Base-by-base conservation (phyloP, 805 yeast species). In the Nakazawaea peltata region DNA sequence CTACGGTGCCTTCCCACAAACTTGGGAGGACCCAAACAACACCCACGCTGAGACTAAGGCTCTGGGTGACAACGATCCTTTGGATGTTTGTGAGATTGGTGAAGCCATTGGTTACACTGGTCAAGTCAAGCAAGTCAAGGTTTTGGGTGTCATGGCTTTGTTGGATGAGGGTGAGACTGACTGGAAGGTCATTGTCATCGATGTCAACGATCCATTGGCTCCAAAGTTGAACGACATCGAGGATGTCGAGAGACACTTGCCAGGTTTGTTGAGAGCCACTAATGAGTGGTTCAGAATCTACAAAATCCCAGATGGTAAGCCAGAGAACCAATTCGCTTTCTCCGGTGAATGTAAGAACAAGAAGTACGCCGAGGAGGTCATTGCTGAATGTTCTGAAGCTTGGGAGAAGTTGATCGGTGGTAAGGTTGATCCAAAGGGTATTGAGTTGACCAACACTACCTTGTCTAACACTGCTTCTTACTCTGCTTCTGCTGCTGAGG, bases 211-310 rank as follows among this genome's bases (percentile, higher is more conserved):
- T 58, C 94, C 95, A 47, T 72, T 88, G 49, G 95, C 97, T 42
- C 55, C 81, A 41, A 81, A 87, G 65, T 67, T 92, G 51, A 74
- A 81, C 56, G 96, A 87, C 60, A 77, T 92, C 49, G 90, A 83
- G 62, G 97, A 92, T 53, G 94, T 92, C 44, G 87, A 75, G 61
- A 74, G 72, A 53, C 79, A 81, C 57, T 77, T 88, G 61, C 98
- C 98, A 41, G 96, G 96, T 37, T 69, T 92, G 41, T 68, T 92
- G 55, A 83, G 94, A 58, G 82, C 95, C 46, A 92, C 97, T 40
- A 80, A 87, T 61, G 94, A 84, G 65, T 92, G 98, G 98, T 92
- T 92, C 78, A 82, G 94, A 61, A 87, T 88, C 63, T 92, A 92
- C 78, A 92, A 92, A 65, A 74, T 87, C 49, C 97, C 98, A 37